Base-by-base conservation (phyloP, 2,329 filamentous ascomycete species). In the Thermothelomyces thermophilus region DNA sequence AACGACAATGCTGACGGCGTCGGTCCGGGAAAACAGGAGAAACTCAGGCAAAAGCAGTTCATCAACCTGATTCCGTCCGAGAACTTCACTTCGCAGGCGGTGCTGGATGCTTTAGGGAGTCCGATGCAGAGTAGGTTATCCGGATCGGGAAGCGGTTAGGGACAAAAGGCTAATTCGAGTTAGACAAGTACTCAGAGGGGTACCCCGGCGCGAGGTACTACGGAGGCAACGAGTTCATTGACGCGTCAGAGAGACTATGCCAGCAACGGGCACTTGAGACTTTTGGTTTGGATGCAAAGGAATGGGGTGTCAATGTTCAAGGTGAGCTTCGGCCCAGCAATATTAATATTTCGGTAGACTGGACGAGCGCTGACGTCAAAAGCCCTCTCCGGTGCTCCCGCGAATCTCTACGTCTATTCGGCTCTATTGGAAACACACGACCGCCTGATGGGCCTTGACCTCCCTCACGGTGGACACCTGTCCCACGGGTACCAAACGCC, bases 301-400 rank as follows among this genome's bases (percentile, higher is more conserved):
- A 94, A 71, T 97, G 91, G 91, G 91, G 93, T 54, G 91, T 97
- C 64, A 97, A 97, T 63, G 91, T 97, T 20, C 91, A 97, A 67
- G 77, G 86, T 88, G 68, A 62, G 82, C 67, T 26, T 26, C 24
- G 5, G 24, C 9, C 24, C 9, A 26, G 24, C 24, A 9, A n/a
- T n/a, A n/a, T n/a, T n/a, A n/a, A n/a, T n/a, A n/a, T 9, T 26
- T 26, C 5, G 24, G 9, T 26, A 26, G 5, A 5, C 24, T 5
- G 9, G 55, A 43, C 34, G 34, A 31, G 8, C 14, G 17, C 46
- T 51, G 40, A 56, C 56, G 46, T 33, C 39, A 14, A 24, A 59
- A 90, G 87, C 87, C 52, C 79, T 95, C 35, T 94, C 88, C 51
- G 90, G 79, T 34, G 77, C 79, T 1, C 79, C 79, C 8, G 79